Evolutionary conservation across 2,329 filamentous ascomycete species (phyloP), one percentile per base, ranked within the genome.

Genomic region (Talaromyces rugulosus): DNA sequence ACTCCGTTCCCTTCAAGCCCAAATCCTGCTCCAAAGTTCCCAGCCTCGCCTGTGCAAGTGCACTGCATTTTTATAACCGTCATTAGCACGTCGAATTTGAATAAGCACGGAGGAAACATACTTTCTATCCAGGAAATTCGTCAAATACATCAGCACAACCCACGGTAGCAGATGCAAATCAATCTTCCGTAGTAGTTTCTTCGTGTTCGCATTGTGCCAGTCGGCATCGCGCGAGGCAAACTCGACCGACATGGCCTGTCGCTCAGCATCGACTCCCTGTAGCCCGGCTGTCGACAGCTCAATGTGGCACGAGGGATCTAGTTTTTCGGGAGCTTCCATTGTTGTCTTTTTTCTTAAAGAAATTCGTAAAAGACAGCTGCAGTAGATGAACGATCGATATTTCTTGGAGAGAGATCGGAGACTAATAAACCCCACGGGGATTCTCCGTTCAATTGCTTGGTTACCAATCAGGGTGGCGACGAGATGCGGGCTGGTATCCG

Each of bases 1-100:
- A 91, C 69, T 90, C 87, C 69, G 89, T 86, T 30, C 82, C 82
- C 12, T 71, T 73, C 61, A 91, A 74, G 0, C 76, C 70, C 0
- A 91, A 80, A 59, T 90, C 88, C 40, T 77, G 79, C 61, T 88
- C 85, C 18, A 91, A 40, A n/a, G 36, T 40, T 40, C 36, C 36
- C 12, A 40, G 5, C 16, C 36, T 40, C 16, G 36, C 36, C 36
- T 40, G 36, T 40, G 36, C 36, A n/a, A 40, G 16, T 5, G 36
- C 36, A 40, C 36, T 40, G 5, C 36, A 40, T 40, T 40, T 40
- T 40, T 6, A 36, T 3, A n/a, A 40, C 8, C 1, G 4, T 16
- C 12, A 40, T 40, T 40, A 40, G 36, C n/a, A n/a, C n/a, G 7
- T 40, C 14, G 5, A 40, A 40, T 40, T 5, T n/a, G 14, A 14